These are phyloP conservation scores for Decorospora gaudefroyi DNA, from an alignment of 2,329 filamentous ascomycete species.

Conservation along the genomic window DNA sequence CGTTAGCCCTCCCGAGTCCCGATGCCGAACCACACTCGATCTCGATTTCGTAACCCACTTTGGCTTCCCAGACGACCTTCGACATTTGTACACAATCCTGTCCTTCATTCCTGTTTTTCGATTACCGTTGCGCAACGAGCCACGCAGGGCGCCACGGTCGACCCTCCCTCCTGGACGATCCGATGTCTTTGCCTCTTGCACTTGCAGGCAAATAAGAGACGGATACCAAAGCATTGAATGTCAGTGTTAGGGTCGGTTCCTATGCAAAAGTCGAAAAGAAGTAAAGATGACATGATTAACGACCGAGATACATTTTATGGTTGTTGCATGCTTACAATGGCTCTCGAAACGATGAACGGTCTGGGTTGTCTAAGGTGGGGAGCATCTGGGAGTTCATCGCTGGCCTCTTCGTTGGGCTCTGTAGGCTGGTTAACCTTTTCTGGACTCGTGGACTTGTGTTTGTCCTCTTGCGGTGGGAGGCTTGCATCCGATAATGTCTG, in stretches of 20 bases:
- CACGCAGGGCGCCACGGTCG: conserved; percentile 7
- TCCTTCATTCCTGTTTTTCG: conserved; percentile 27
- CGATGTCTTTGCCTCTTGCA: conserved; percentile 26
- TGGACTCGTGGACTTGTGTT: conserved; percentile 21
- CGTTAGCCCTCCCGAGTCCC: conserved; percentile 41
- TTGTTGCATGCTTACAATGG: conserved; percentile 26
- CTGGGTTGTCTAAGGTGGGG: conserved; percentile 18
- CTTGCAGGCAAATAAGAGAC: conserved; percentile 34
- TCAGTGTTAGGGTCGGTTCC: conserved; percentile 2
- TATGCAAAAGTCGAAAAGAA: conserved; percentile 15
- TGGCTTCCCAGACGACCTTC: conserved; percentile 35
- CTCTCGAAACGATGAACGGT: conserved; percentile 22
- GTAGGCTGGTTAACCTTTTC: conserved; percentile 8
- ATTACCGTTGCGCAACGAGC: conserved; percentile 23
- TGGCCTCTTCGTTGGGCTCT: conserved; percentile 6
- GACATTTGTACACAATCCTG: conserved; percentile 38
- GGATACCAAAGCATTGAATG: conserved; percentile 10
- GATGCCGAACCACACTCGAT: conserved; percentile 38
- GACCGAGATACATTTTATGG: conserved; percentile 31
- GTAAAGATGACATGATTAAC: conserved; percentile 30
- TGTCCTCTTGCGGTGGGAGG: conserved; percentile 14
- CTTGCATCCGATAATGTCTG: conserved; percentile 31
- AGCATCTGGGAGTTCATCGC: conserved; percentile 12
- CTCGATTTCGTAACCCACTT: conserved; percentile 44
- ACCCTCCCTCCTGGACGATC: conserved; percentile 16